phyloP scores from a whole-genome alignment of 1,139 yeast species.

The Geotrichum cucujoidarum region DNA sequence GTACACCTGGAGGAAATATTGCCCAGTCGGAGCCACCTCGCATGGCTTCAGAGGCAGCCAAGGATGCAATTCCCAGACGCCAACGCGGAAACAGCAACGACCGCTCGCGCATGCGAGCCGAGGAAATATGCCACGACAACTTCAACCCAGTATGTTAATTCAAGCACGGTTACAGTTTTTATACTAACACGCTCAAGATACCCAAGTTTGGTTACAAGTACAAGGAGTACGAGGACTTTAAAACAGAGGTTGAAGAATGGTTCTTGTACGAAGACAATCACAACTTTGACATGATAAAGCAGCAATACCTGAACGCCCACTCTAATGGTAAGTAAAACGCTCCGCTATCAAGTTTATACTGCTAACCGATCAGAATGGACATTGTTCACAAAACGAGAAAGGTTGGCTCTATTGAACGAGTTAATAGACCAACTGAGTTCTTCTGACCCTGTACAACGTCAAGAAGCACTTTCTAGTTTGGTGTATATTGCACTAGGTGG shows the following conservation, averaged over 20 bases:
- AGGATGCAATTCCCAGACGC: conserved; percentile 9
- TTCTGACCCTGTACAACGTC: background rate
- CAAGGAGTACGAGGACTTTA: conserved; percentile 26
- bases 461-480: conserved; percentile 24
- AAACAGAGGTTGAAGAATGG: conserved; percentile 37
- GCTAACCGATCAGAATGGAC: conserved; percentile 19
- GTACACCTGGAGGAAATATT: conserved; percentile 6
- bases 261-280: conserved; percentile 31
- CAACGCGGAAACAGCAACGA: conserved; percentile 18
- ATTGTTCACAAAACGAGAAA: conserved; percentile 10
- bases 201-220: conserved; percentile 32
- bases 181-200: conserved; percentile 4
- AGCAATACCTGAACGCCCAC: conserved; percentile 8
- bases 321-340: conserved; percentile 1
- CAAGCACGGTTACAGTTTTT: background rate
- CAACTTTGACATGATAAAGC: conserved; percentile 27
- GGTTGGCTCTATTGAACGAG: conserved; percentile 18
- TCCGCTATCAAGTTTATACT: background rate
- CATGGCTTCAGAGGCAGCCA: background rate
- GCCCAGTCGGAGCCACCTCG: background rate
- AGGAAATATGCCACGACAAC: conserved; percentile 17
- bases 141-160: conserved; percentile 10
- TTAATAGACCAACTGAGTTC: conserved; percentile 12
- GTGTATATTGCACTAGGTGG: conserved; percentile 44
- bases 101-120: conserved; percentile 17